These are phyloP conservation scores for Aeschynomene evenia DNA, from an alignment of 306 rosid species.

Conservation along the genomic window DNA sequence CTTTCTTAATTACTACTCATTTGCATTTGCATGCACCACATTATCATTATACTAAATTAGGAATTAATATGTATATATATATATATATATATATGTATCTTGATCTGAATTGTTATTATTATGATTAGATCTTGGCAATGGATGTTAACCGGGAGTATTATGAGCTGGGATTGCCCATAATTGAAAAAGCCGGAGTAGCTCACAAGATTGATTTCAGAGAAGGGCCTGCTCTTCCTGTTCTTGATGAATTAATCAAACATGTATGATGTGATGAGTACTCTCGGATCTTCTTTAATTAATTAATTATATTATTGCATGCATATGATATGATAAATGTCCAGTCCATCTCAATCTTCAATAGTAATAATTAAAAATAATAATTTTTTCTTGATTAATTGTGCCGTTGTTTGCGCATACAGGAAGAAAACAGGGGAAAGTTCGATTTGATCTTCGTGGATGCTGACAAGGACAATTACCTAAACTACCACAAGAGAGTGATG, in stretches of 20 bases:
- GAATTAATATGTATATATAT: too few species aligned
- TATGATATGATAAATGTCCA: too few species aligned
- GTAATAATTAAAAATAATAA: too few species aligned
- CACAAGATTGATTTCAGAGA: slow-evolving; percentile 78
- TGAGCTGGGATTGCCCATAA: slow-evolving; percentile 58
- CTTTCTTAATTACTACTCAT: too few species aligned
- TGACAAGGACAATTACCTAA: slow-evolving; percentile 67
- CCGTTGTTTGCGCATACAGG: slow-evolving; percentile 37
- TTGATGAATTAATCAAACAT: slow-evolving; percentile 51
- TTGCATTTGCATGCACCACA: neutral
- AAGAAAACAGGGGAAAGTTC: slow-evolving; percentile 46
- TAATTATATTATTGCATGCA: too few species aligned
- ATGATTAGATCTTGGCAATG: slow-evolving; percentile 71
- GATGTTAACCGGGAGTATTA: slow-evolving; percentile 70
- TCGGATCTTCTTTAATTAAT: too few species aligned
- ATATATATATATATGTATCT: neutral
- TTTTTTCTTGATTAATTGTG: too few species aligned
- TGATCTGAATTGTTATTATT: too few species aligned
- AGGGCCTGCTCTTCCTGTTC: slow-evolving; percentile 74
- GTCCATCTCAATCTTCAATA: too few species aligned
- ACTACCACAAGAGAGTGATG: slow-evolving; percentile 68
- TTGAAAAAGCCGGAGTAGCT: slow-evolving; percentile 63
- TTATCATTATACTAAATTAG: too few species aligned
- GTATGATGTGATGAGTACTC: slow-evolving; percentile 17
- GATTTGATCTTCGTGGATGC: slow-evolving; percentile 74